These are phyloP conservation scores for Nakazawaea ishiwadae DNA, from an alignment of 805 yeast genomes.

Conservation along the genomic window DNA sequence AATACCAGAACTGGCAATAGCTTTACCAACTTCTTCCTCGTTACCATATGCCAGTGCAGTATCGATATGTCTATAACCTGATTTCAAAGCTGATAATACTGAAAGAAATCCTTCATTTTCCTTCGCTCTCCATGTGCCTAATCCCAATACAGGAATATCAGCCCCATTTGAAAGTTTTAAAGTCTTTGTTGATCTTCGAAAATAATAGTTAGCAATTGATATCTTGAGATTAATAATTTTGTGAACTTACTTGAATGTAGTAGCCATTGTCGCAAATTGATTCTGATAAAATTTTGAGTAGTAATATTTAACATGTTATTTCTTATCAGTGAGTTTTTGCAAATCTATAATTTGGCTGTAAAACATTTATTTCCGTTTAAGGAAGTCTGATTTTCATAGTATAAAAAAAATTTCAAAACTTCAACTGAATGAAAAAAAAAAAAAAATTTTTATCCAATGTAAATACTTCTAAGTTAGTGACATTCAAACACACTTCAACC, in stretches of 20 bases:
- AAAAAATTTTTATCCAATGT: background rate
- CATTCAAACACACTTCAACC: background rate
- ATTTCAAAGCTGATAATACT: constrained; percentile 55
- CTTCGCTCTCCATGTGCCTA: constrained; percentile 68
- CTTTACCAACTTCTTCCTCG: constrained; percentile 66
- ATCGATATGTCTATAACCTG: constrained; percentile 71
- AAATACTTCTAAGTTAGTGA: background rate
- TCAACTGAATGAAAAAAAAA: no score
- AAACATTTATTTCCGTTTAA: no score
- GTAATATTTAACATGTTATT: no score
- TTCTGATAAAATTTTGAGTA: no score
- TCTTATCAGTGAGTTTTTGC: no score
- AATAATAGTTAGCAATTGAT: no score
- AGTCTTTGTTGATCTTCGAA: constrained; percentile 1
- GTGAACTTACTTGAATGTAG: background rate
- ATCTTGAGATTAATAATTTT: no score
- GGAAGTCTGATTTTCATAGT: no score
- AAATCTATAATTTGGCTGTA: no score
- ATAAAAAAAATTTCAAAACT: no score
- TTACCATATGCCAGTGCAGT: constrained; percentile 68
- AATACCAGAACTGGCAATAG: constrained; percentile 37
- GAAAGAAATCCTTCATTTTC: constrained; percentile 46
- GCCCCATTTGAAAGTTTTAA: constrained; percentile 50
- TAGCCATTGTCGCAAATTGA: background rate
- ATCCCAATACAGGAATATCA: constrained; percentile 58